Conservation (phyloP, 1,284 basidiomycete genomes). For the Macrocystidia cucumis region DNA sequence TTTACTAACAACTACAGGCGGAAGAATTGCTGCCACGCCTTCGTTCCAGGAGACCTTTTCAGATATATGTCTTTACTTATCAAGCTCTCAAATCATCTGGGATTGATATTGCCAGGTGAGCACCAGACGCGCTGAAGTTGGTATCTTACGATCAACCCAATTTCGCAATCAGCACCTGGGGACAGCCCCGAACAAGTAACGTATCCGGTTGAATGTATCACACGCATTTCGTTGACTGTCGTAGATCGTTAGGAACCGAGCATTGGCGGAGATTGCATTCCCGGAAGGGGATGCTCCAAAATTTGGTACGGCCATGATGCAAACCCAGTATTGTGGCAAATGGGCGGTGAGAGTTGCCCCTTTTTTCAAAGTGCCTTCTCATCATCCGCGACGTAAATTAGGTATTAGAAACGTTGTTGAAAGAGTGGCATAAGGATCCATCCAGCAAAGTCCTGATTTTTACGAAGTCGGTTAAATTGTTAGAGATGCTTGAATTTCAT, state of each 20-base stretch:
- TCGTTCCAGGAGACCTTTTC: slow-evolving; percentile 56
- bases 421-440: slow-evolving; percentile 53
- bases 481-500: slow-evolving; percentile 74
- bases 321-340: slow-evolving; percentile 72
- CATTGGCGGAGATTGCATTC: slow-evolving; percentile 50
- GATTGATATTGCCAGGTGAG: slow-evolving; percentile 69
- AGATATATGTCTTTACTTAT: slow-evolving; percentile 73
- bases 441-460: slow-evolving; percentile 81
- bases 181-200: slow-evolving; percentile 58
- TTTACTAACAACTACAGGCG: slow-evolving; percentile 47
- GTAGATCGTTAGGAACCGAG: slow-evolving; percentile 51
- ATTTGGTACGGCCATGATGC: slow-evolving; percentile 53
- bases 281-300: slow-evolving; percentile 45
- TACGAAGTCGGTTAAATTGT: slow-evolving; percentile 77
- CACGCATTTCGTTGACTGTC: not conserved
- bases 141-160: slow-evolving; percentile 5
- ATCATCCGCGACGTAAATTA: slow-evolving; percentile 18
- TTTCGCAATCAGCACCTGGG: slow-evolving; percentile 36
- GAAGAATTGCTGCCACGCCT: slow-evolving; percentile 58
- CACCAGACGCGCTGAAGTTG: slow-evolving; percentile 3
- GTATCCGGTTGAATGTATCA: not conserved
- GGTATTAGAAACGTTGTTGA: slow-evolving; percentile 61
- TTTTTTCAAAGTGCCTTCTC: slow-evolving; percentile 2
- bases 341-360: slow-evolving; percentile 52
- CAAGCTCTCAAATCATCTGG: slow-evolving; percentile 82